phyloP scores from a whole-genome alignment of 768 basidiomycete species.

The Mycena belliarum region DNA sequence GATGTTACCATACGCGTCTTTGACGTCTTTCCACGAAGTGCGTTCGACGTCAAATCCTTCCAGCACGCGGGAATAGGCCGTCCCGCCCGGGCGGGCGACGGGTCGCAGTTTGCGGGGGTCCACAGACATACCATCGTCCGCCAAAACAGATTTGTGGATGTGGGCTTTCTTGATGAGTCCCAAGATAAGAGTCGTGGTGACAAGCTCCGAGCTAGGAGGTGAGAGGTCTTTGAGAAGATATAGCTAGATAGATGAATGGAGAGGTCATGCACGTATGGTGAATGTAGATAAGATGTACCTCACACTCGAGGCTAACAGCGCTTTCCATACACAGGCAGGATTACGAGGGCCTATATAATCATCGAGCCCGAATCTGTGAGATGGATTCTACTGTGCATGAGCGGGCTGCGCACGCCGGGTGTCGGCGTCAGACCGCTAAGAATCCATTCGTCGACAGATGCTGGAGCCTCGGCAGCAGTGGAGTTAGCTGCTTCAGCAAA shows the following conservation, averaged over 20 bases:
- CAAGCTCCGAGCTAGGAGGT: slow-evolving; percentile 34
- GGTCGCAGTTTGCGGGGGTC: slow-evolving; percentile 51
- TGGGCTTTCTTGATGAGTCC: slow-evolving; percentile 58
- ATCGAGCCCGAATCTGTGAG: neutral
- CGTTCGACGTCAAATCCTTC: slow-evolving; percentile 50
- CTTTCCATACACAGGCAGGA: slow-evolving; percentile 59
- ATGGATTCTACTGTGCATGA: neutral
- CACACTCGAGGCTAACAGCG: slow-evolving; percentile 62
- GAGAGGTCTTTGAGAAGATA: slow-evolving; percentile 52
- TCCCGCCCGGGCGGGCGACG: slow-evolving; percentile 57
- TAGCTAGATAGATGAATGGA: slow-evolving; percentile 38
- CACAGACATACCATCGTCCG: slow-evolving; percentile 39
- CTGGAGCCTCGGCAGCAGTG: slow-evolving; percentile 56
- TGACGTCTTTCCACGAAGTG: slow-evolving; percentile 35
- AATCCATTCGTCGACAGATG: slow-evolving; percentile 56
- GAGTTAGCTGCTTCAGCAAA: slow-evolving; percentile 59
- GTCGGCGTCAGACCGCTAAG: slow-evolving; percentile 58
- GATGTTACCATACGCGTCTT: slow-evolving; percentile 29
- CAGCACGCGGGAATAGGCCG: slow-evolving; percentile 48
- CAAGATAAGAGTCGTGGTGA: slow-evolving; percentile 48
- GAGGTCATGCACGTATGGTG: neutral
- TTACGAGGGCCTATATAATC: slow-evolving; percentile 48
- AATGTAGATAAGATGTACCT: slow-evolving; percentile 38
- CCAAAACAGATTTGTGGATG: slow-evolving; percentile 50
- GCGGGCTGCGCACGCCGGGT: slow-evolving; percentile 44